phyloP scores from a whole-genome alignment of 352 stramenopile species.

The Halophytophthora polymorphica region DNA sequence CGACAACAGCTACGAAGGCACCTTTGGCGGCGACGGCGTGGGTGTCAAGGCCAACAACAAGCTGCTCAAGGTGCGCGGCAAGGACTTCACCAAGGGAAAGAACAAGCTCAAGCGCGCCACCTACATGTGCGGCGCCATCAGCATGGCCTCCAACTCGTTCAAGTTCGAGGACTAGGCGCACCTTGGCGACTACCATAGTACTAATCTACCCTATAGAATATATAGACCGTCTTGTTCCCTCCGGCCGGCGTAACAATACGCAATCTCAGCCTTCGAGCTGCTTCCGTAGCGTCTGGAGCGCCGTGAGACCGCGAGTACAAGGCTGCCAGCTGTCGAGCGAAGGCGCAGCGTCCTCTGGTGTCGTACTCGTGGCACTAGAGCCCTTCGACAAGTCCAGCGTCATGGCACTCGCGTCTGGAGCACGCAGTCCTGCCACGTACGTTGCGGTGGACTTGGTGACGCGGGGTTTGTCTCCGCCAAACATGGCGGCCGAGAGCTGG shows the following conservation, averaged over 20 bases:
- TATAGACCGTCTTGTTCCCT: conserved; percentile 20
- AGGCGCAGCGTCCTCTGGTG: conserved; percentile 13
- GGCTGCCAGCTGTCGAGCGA: conserved; percentile 46
- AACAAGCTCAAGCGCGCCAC: conserved; percentile 99
- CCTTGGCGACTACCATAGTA: conserved; percentile 24
- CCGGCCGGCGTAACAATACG: background rate
- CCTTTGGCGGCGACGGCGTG: conserved; percentile 95
- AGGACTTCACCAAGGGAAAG: conserved; percentile 99
- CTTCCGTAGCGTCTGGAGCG: conserved; percentile 35
- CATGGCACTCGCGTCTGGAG: conserved; percentile 26
- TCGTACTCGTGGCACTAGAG: conserved; percentile 2
- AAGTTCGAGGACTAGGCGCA: conserved; percentile 81
- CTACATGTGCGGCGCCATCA: conserved; percentile 94
- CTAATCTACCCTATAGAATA: conserved; percentile 36
- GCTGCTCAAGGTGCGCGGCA: conserved; percentile 96
- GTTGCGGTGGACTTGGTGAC: background rate
- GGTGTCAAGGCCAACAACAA: conserved; percentile 97
- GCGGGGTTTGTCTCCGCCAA: conserved; percentile 25
- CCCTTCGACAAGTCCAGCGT: conserved; percentile 26
- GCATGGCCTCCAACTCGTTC: conserved; percentile 92
- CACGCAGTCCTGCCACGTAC: conserved; percentile 6
- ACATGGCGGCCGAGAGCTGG: conserved; percentile 76
- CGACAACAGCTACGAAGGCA: conserved; percentile 98
- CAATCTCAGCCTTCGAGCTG: conserved; percentile 12
- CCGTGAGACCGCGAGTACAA: conserved; percentile 30